Evolutionary conservation across 805 yeast species (phyloP).

Genomic region (Pichia nakasei): DNA sequence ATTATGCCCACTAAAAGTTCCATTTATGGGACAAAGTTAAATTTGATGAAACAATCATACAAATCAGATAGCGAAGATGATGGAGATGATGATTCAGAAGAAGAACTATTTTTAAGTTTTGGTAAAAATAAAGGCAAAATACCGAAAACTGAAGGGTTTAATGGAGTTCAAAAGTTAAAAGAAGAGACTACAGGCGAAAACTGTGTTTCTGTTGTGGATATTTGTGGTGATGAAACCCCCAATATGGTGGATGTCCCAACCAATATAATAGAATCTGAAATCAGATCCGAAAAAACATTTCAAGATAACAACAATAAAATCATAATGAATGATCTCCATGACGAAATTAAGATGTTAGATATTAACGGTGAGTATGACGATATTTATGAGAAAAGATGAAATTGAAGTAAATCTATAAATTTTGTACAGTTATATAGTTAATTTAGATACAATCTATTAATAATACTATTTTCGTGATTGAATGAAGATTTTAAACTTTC

Average conservation of each 20-base stretch:
- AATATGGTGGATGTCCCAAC: slow-evolving; percentile 13
- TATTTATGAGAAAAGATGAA: background rate
- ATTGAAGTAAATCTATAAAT: background rate
- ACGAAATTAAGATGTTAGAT: slow-evolving; percentile 8
- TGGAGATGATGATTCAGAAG: slow-evolving; percentile 3
- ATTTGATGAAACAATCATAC: background rate
- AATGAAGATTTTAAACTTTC: background rate
- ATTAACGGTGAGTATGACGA: slow-evolving; percentile 1
- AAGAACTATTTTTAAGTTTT: slow-evolving; percentile 11
- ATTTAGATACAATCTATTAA: slow-evolving; percentile 2
- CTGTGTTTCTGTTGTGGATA: background rate
- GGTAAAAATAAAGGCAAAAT: slow-evolving; percentile 3
- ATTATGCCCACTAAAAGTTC: slow-evolving; percentile 2
- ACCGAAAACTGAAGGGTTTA: no score
- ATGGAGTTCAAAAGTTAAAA: no score
- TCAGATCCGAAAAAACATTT: background rate
- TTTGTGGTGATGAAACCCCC: slow-evolving; percentile 1
- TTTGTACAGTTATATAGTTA: background rate
- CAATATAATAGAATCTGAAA: slow-evolving; percentile 4
- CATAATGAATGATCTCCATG: background rate
- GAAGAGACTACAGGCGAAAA: background rate
- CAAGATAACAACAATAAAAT: background rate
- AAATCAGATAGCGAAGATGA: slow-evolving; percentile 1
- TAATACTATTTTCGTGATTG: slow-evolving; percentile 2
- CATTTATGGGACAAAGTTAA: slow-evolving; percentile 11